These are phyloP conservation scores for Climacium dendroides DNA, from an alignment of 225 moss, liverwort and hornwort species.

Conservation along the genomic window DNA sequence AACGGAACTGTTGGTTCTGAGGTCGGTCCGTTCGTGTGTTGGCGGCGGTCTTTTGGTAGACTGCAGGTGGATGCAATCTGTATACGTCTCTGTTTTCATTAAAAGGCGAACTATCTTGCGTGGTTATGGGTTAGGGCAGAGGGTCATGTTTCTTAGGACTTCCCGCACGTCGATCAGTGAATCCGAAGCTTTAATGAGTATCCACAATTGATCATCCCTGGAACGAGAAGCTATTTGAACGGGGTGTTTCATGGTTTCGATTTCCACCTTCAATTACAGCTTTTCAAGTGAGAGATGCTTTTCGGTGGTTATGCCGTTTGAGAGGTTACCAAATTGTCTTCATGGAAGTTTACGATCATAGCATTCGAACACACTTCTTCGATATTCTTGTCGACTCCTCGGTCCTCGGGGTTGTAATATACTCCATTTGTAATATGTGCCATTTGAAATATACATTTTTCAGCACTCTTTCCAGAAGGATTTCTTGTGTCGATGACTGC, in stretches of 20 bases:
- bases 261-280: neutral
- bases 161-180: neutral
- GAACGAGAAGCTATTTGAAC: neutral
- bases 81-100: neutral
- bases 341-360: neutral
- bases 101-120: neutral
- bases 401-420: neutral
- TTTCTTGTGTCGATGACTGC: neutral
- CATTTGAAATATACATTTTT: neutral
- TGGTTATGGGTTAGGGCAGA: neutral
- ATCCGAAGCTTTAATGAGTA: neutral
- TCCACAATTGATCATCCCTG: neutral
- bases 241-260: neutral
- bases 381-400: neutral
- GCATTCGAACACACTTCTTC: neutral
- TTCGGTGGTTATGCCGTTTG: neutral
- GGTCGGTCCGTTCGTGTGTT: neutral
- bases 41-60: neutral
- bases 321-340: neutral
- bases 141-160: neutral
- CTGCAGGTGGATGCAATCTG: neutral
- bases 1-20: neutral
- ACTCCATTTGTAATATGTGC: neutral
- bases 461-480: neutral
- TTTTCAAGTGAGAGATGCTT: neutral